Conservation (phyloP, 495 filamentous ascomycete species). For the Penicillium simplicissimum region DNA sequence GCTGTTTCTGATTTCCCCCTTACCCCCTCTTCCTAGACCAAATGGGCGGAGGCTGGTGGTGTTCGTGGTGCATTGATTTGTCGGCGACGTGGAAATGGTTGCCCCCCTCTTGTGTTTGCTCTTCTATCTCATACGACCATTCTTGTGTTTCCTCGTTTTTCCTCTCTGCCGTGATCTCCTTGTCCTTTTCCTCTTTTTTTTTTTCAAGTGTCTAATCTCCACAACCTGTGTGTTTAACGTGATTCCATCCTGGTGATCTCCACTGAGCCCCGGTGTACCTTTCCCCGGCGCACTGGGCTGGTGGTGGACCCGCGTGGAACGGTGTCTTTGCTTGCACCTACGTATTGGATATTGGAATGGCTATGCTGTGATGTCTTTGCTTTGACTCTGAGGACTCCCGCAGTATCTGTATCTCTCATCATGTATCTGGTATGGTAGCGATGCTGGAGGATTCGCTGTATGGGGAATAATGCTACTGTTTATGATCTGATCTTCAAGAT, state of each 20-base stretch:
- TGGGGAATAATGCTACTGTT: conserved; percentile 8
- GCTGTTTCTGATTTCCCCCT: conserved; percentile 32
- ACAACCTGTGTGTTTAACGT: conserved; percentile 11
- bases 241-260: background rate
- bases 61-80: conserved; percentile 48
- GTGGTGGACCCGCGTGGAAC: background rate
- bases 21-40: conserved; percentile 42
- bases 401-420: background rate
- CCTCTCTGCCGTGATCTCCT: background rate
- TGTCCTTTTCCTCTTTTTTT: conserved; percentile 15
- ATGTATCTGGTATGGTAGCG: conserved; percentile 1
- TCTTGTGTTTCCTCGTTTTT: conserved; percentile 6
- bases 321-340: background rate
- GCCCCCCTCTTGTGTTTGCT: conserved; percentile 12
- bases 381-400: background rate
- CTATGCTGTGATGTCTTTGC: background rate
- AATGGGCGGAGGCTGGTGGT: conserved; percentile 47
- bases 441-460: background rate
- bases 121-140: conserved; percentile 12
- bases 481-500: background rate
- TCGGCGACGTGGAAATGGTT: conserved; percentile 32
- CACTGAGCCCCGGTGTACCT: background rate
- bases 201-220: conserved; percentile 28
- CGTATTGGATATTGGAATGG: background rate
- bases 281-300: background rate